Conservation (phyloP, 2,329 filamentous ascomycete species). For the Gnomoniopsis smithogilvyi region DNA sequence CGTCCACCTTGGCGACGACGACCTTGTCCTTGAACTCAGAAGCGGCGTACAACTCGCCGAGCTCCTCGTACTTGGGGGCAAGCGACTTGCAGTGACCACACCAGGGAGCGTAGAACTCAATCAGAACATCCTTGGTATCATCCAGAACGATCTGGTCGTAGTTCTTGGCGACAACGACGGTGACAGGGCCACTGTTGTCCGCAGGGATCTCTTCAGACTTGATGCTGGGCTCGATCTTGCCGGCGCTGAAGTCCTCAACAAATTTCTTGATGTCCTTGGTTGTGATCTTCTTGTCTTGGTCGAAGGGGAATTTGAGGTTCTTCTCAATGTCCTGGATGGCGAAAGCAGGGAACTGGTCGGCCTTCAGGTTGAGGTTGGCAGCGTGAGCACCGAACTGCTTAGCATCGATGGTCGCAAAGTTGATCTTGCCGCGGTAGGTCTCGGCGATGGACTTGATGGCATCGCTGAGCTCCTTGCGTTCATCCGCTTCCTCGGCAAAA, state of each 20-base stretch:
- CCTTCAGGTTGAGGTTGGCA: slow-evolving; percentile 93
- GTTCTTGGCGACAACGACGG: slow-evolving; percentile 86
- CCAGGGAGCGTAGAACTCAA: slow-evolving; percentile 99
- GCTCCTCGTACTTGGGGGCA: slow-evolving; percentile 93
- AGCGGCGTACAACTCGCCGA: slow-evolving; percentile 73
- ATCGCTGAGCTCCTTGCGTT: slow-evolving; percentile 75
- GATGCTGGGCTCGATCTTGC: slow-evolving; percentile 92
- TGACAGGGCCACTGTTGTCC: slow-evolving; percentile 85
- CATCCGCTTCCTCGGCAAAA: slow-evolving; percentile 88
- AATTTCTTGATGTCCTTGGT: slow-evolving; percentile 71
- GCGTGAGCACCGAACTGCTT: slow-evolving; percentile 92
- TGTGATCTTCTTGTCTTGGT: slow-evolving; percentile 77
- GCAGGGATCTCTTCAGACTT: slow-evolving; percentile 98
- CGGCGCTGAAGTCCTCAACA: slow-evolving; percentile 77
- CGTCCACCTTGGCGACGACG: slow-evolving; percentile 95
- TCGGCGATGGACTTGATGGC: slow-evolving; percentile 82
- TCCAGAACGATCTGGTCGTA: slow-evolving; percentile 91
- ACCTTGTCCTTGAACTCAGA: slow-evolving; percentile 80
- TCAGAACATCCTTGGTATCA: slow-evolving; percentile 91
- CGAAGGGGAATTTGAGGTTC: slow-evolving; percentile 96
- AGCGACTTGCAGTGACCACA: slow-evolving; percentile 99
- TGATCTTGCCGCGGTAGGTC: slow-evolving; percentile 90
- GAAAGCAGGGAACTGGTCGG: slow-evolving; percentile 93
- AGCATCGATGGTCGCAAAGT: slow-evolving; percentile 97
- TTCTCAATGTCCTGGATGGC: slow-evolving; percentile 94